Evolutionary conservation across 2,329 filamentous ascomycete species (phyloP), one percentile per base, ranked within the genome.

Genomic region (Aspergillus piperis): DNA sequence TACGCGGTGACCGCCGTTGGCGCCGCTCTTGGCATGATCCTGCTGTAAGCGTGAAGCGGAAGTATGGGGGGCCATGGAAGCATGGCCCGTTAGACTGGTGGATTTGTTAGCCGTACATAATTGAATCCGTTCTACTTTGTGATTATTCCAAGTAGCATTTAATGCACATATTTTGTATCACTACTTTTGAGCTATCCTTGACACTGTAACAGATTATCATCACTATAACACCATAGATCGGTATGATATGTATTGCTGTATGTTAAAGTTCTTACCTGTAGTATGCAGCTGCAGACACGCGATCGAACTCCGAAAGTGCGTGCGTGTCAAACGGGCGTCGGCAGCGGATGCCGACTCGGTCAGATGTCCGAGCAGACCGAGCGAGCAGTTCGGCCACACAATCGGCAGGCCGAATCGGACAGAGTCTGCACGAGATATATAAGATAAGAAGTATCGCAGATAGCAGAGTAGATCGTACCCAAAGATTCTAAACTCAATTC

Each of bases 1-100:
- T 82, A 81, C 67, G 57, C 80, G n/a, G 64, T 78, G 49, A 73
- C 74, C 55, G 79, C 80, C 42, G 59, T 79, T 47, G 66, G 78
- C 44, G 76, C 78, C 57, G 80, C 79, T 62, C 72, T 72, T 54
- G 78, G 77, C 59, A 81, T 82, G 79, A 73, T 82, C 63, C 65
- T 81, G 66, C 71, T 82, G 71, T 82, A 81, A 71, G 54, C n/a
- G 19, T 5, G 39, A 38, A 30, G 27, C 27, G 27, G 27, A 30
- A 3, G 27, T 4, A 10, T 30, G 27, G 27, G 27, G 27, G 51
- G 42, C 54, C 32, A 27, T 27, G 25, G 25, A 13, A 15, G 27
- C n/a, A 53, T 42, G 51, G 42, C 54, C 32, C 30, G 48, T 17
- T 52, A 19, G 25, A 47, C 19, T 15, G 17, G 32, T 53, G 50